phyloP scores from a whole-genome alignment of 257 asterid species.

The Scutellaria minor region DNA sequence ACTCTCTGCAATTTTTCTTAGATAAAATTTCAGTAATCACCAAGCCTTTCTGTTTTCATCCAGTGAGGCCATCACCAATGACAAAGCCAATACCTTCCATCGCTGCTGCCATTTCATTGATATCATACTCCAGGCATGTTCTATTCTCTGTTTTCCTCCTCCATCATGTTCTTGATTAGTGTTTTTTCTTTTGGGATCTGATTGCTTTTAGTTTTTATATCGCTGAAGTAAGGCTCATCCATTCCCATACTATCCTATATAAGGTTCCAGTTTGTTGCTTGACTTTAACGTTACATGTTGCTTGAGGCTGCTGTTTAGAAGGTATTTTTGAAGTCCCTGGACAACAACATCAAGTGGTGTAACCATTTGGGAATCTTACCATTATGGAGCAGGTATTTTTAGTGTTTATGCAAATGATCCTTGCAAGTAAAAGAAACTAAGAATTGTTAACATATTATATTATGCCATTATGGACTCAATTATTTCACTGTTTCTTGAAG shows the following conservation, averaged over 20 bases:
- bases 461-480: slow-evolving; percentile 6
- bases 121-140: slow-evolving; percentile 58
- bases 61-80: slow-evolving; percentile 63
- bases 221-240: no score
- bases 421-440: slow-evolving; percentile 27
- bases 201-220: no score
- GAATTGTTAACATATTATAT: slow-evolving; percentile 7
- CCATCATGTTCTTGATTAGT: no score
- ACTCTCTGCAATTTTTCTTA: neutral
- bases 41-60: slow-evolving; percentile 58
- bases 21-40: slow-evolving; percentile 55
- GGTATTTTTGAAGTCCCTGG: slow-evolving; percentile 88
- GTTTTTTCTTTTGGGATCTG: no score
- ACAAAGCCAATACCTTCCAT: slow-evolving; percentile 4
- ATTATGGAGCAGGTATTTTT: slow-evolving; percentile 92
- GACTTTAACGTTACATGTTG: neutral
- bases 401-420: neutral
- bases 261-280: no score
- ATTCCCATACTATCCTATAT: no score
- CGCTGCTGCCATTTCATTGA: slow-evolving; percentile 80
- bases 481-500: slow-evolving; percentile 8
- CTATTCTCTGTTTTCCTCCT: no score
- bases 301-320: slow-evolving; percentile 85
- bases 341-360: slow-evolving; percentile 95
- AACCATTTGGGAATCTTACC: slow-evolving; percentile 78